phyloP scores from a whole-genome alignment of 805 yeast genomes.

The Lipomyces sp. region DNA sequence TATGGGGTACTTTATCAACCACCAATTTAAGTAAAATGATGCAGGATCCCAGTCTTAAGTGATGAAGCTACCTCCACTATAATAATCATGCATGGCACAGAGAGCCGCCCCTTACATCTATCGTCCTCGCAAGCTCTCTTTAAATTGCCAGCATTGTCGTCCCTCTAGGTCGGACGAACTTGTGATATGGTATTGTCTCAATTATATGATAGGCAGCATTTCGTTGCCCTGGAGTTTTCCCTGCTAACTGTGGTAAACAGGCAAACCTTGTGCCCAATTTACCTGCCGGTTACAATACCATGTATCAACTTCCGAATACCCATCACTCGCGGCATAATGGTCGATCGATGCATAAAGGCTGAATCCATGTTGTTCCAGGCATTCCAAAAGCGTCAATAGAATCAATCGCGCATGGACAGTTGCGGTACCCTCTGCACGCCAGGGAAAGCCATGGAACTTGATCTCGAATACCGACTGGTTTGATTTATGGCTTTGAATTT shows the following conservation, averaged over 20 bases:
- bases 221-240: background rate
- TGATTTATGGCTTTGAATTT: background rate
- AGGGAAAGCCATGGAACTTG: slow-evolving; percentile 1
- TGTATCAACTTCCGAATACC: slow-evolving; percentile 5
- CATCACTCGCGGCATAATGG: background rate
- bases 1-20: no score
- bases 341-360: slow-evolving; percentile 5
- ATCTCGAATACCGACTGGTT: slow-evolving; percentile 5
- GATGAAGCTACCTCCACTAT: no score
- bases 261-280: slow-evolving; percentile 5
- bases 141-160: no score
- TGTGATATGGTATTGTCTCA: no score
- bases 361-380: slow-evolving; percentile 4
- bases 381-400: slow-evolving; percentile 4
- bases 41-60: no score
- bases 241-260: slow-evolving; percentile 7
- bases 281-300: slow-evolving; percentile 1
- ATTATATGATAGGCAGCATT: background rate
- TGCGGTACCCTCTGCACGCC: background rate
- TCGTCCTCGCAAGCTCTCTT: no score
- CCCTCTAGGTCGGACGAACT: no score
- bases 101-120: no score
- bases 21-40: no score
- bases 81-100: no score
- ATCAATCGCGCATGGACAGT: slow-evolving; percentile 2